Evolutionary conservation across 2,329 filamentous ascomycete genomes (phyloP), one percentile per base, ranked within the genome.

Genomic region (Fusarium robinianum): DNA sequence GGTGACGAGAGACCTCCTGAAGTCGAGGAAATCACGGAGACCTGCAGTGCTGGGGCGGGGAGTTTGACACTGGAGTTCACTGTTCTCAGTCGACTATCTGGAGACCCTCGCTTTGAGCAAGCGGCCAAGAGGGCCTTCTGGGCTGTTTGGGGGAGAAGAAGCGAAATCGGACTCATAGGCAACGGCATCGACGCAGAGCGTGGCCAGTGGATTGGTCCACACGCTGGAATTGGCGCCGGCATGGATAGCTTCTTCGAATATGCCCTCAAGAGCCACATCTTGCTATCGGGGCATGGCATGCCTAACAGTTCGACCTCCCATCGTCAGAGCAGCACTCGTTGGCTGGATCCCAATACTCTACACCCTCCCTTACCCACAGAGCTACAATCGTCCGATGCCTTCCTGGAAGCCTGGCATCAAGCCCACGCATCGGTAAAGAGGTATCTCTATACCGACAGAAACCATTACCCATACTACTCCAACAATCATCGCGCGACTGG

Each of bases 161-260:
- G 89, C 65, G 80, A 84, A 26, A 89, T 96, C 59, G 90, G 89
- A 4, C 76, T 99, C 16, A 85, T 99, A 51, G 94, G 92, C 6
- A 87, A 90, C 44, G 92, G 91, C 3, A 90, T 99, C 49, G 92
- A 96, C 70, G 89, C 90, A 2, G 92, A 97, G 64, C 87, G 83
- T 18, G 94, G 92, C 0, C 78, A 87, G 56, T 99, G 94, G 94
- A 85, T 94, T 22, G 87, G 87, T 7, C 80, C 88, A 2, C 91
- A 89, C 65, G 85, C 92, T n/a, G 92, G 94, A 19, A 95, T 99
- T 58, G 94, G 94, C 35, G 94, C 94, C 6, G 94, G 94, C 25
- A 90, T 96, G 62, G 94, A 99, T 71, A 96, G 91, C 70, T 99
- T 99, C 72, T 97, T 96, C 63, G 94, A 99, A 70, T 99, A 99